phyloP scores from a whole-genome alignment of 2,329 filamentous ascomycete genomes.

The Arthrobotrys iridis region DNA sequence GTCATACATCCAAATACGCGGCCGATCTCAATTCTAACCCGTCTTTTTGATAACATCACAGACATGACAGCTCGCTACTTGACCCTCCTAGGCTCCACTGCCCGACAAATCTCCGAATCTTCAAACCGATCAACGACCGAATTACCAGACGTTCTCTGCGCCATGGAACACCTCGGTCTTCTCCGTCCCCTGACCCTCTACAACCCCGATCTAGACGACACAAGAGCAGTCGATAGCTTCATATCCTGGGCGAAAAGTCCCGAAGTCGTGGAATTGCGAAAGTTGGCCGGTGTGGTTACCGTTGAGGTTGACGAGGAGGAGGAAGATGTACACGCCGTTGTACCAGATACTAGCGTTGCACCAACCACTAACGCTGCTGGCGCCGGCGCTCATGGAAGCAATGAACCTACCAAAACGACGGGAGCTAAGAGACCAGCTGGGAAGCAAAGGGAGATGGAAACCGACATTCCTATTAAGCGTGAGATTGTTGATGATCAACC shows the following conservation, averaged over 20 bases:
- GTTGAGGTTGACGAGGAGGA: conserved; percentile 44
- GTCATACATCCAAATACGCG: too few species aligned
- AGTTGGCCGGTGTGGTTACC: conserved; percentile 39
- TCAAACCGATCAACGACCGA: conserved; percentile 55
- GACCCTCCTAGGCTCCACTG: conserved; percentile 57
- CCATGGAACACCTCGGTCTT: conserved; percentile 58
- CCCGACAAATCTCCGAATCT: conserved; percentile 56
- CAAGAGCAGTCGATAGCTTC: conserved; percentile 45
- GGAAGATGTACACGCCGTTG: neutral
- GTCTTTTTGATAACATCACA: conserved; percentile 45
- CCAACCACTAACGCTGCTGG: neutral
- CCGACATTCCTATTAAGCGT: conserved; percentile 54
- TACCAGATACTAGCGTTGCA: conserved; percentile 19
- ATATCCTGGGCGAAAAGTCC: conserved; percentile 52
- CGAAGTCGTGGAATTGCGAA: conserved; percentile 43
- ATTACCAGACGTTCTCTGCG: conserved; percentile 56
- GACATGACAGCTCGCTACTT: conserved; percentile 58
- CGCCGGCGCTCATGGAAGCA: neutral
- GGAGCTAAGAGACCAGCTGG: conserved; percentile 3
- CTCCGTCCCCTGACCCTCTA: conserved; percentile 57
- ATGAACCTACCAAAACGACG: neutral
- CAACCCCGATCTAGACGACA: conserved; percentile 50
- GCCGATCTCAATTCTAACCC: neutral
- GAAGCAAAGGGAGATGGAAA: conserved; percentile 22
- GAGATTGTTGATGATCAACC: conserved; percentile 50